Conservation (phyloP, 179 eudicot species). For the Sideroxylon spinosum region DNA sequence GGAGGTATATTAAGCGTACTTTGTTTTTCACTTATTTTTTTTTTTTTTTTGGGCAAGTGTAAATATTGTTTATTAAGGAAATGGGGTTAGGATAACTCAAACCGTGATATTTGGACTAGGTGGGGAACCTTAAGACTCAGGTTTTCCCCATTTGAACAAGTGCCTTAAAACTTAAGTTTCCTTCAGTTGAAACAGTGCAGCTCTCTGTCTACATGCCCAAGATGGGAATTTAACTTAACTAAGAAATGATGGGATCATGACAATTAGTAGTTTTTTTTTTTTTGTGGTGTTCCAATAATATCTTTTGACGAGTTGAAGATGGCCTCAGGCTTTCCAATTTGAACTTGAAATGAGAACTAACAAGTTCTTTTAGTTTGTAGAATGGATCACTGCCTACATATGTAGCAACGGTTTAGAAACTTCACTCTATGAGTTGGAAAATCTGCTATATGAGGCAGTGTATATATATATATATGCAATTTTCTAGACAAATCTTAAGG, state of each 20-base stretch:
- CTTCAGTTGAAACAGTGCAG: neutral
- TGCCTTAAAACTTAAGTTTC: too few species aligned
- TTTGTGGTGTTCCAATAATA: neutral
- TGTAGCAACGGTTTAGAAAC: neutral
- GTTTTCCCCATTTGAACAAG: too few species aligned
- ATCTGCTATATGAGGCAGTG: neutral
- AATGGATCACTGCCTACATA: neutral
- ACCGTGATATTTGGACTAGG: too few species aligned
- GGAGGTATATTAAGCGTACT: neutral
- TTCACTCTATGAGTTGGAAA: neutral
- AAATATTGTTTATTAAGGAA: too few species aligned
- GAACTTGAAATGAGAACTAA: neutral
- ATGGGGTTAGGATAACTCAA: too few species aligned
- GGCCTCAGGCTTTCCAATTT: neutral
- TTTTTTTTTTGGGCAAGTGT: too few species aligned
- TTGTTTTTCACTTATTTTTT: too few species aligned
- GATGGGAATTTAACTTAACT: neutral
- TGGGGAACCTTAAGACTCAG: too few species aligned
- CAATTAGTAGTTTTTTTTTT: too few species aligned
- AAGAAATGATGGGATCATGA: too few species aligned
- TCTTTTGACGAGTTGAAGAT: neutral
- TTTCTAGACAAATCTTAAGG: constrained; percentile 10
- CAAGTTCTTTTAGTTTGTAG: neutral
- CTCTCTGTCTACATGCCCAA: neutral
- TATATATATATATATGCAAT: neutral